Evolutionary conservation across 2,329 filamentous ascomycete species (phyloP).

Genomic region (Thelonectria blattea): DNA sequence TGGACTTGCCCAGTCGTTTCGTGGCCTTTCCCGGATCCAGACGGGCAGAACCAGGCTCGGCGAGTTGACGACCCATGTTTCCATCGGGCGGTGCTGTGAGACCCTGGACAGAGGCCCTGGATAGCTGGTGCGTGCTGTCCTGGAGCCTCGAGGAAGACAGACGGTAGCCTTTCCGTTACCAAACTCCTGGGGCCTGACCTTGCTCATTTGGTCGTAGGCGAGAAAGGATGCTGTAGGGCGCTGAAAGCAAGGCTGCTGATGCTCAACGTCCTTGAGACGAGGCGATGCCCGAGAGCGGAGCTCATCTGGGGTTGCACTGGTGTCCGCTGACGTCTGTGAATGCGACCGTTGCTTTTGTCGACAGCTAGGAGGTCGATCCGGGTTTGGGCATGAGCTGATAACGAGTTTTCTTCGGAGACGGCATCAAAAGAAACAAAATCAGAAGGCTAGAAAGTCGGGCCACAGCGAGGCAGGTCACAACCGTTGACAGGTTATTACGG

Average conservation of each 20-base stretch:
- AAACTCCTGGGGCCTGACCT: constrained; percentile 26
- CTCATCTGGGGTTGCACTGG: neutral
- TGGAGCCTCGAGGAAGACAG: constrained; percentile 9
- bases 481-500: neutral
- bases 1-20: constrained; percentile 1
- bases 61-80: neutral
- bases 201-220: constrained; percentile 14
- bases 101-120: constrained; percentile 4
- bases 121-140: constrained; percentile 26
- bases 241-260: neutral
- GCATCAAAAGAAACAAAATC: neutral
- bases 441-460: neutral
- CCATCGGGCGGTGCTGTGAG: neutral
- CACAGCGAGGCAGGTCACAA: neutral
- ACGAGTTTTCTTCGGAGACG: neutral
- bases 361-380: neutral
- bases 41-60: neutral
- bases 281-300: constrained; percentile 14
- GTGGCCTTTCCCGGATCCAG: neutral
- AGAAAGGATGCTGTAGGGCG: neutral
- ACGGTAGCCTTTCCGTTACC: constrained; percentile 16
- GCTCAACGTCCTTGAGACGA: constrained; percentile 9
- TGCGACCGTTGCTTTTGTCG: constrained; percentile 12
- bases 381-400: neutral
- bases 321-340: constrained; percentile 14